A percentile compares a stretch with the other conserved stretches of the same genome.
These are phyloP conservation scores for Glycyrrhiza uralensis DNA, from an alignment of 306 rosid species.

Conservation along the genomic window DNA sequence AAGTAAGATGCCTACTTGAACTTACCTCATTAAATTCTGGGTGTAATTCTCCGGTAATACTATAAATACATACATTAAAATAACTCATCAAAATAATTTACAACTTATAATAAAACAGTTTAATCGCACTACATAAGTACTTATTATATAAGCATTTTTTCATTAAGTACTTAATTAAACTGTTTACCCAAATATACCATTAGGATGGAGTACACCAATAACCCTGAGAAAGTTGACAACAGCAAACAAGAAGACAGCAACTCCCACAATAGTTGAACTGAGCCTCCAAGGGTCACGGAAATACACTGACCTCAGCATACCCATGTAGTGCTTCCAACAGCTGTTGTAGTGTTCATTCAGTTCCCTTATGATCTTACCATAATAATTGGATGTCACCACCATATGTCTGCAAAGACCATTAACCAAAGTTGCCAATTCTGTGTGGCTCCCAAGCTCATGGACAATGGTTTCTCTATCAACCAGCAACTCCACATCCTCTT, in stretches of 20 bases:
- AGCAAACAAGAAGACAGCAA: slow-evolving; percentile 24
- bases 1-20: no score
- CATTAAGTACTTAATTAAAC: no score
- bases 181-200: no score
- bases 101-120: no score
- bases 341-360: slow-evolving; percentile 25
- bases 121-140: no score
- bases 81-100: no score
- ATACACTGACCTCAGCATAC: slow-evolving; percentile 13
- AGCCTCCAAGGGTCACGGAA: slow-evolving; percentile 35
- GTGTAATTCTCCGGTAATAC: no score
- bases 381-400: slow-evolving; percentile 20
- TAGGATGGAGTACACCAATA: slow-evolving; percentile 2
- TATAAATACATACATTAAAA: no score
- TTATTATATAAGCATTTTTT: no score
- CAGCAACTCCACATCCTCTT: slow-evolving; percentile 45
- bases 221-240: slow-evolving; percentile 15
- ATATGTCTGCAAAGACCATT: slow-evolving; percentile 28
- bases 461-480: slow-evolving; percentile 32
- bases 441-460: slow-evolving; percentile 34
- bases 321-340: slow-evolving; percentile 28
- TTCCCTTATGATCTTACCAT: neutral
- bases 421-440: slow-evolving; percentile 29
- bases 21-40: no score
- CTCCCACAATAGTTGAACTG: slow-evolving; percentile 25